Base-by-base conservation (phyloP, 225 moss, liverwort and hornwort species). In the Asterella californica region DNA sequence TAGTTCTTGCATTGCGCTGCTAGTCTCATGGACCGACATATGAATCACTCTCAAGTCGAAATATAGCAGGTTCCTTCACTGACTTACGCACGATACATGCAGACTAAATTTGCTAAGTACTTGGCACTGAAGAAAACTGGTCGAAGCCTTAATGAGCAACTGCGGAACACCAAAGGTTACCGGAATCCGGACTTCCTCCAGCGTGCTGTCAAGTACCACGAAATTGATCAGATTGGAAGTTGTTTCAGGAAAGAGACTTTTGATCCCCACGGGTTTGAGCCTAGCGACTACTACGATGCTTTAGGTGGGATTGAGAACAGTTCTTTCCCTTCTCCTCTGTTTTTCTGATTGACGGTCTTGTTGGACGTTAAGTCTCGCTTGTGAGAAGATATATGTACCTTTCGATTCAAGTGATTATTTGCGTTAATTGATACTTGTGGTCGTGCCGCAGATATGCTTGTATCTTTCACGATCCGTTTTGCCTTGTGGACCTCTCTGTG, bases 141-240 rank as follows among this genome's bases (percentile, higher is more conserved):
- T 6, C 85, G 86, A 60, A 94, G 89, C 37, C 90, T 93, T 17
- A 94, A 97, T 74, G 96, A 94, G 53, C 89, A 92, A 74, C 81
- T 93, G 78, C 89, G 96, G 61, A 86, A 91, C 64, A 93, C 93
- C 0, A 97, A 94, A 79, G 94, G 96, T 24, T 97, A 94, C 52
- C 90, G 96, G 9, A 97, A 97, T 81, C 96, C 94, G 53, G 96
- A 97, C 85, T 97, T 97, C 80, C 87, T 97, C 80, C 96, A 97
- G 81, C 89, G 88, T 75, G 92, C 94, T 57, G 94, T 94, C 55
- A 85, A 85, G 72, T 90, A 93, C 81, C 90, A 93, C 68, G 89
- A 92, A 37, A 97, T 97, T 12, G 91, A 97, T 84, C 91, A 93
- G 67, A 91, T 86, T 70, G 94, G 96, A 33, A 91, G 91, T 78